Conservation (phyloP, 2,329 filamentous ascomycete genomes). For the Calonectria montana region DNA sequence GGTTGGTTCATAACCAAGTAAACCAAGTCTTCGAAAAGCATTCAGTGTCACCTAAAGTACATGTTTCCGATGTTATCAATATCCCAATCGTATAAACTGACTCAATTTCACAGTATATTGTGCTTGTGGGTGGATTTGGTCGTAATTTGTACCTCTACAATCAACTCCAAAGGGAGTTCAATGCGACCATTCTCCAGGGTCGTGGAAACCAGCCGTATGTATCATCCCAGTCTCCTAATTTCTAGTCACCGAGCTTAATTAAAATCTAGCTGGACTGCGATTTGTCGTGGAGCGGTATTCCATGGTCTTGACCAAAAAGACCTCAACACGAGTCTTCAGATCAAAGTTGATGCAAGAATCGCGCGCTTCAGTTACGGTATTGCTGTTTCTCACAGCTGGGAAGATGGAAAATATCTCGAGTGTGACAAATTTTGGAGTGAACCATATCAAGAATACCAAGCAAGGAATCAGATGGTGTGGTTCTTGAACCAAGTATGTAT, state of each 20-base stretch:
- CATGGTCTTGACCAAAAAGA: slow-evolving; percentile 29
- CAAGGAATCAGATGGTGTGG: slow-evolving; percentile 40
- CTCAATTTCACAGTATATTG: slow-evolving; percentile 44
- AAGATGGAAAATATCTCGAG: neutral
- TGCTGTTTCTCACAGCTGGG: rapidly evolving
- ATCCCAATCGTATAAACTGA: neutral
- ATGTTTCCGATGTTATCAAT: neutral
- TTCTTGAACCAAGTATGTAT: slow-evolving; percentile 42
- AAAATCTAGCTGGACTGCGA: slow-evolving; percentile 47
- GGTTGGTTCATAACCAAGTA: slow-evolving; percentile 42
- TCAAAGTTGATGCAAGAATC: slow-evolving; percentile 36
- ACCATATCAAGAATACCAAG: neutral
- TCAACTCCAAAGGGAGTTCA: slow-evolving; percentile 15
- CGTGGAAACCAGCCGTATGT: slow-evolving; percentile 49
- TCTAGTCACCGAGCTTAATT: neutral
- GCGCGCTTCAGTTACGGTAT: slow-evolving; percentile 45
- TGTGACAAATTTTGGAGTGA: slow-evolving; percentile 32
- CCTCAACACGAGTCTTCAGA: neutral
- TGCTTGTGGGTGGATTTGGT: slow-evolving; percentile 55
- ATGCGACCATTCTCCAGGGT: slow-evolving; percentile 45
- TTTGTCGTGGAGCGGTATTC: slow-evolving; percentile 49
- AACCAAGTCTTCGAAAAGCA: slow-evolving; percentile 29
- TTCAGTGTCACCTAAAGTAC: slow-evolving; percentile 40
- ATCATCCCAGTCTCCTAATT: neutral
- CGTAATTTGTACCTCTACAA: slow-evolving; percentile 44